Evolutionary conservation across 1,284 basidiomycete species (phyloP), one percentile per base, ranked within the genome.

Genomic region (Tremellales sp.): DNA sequence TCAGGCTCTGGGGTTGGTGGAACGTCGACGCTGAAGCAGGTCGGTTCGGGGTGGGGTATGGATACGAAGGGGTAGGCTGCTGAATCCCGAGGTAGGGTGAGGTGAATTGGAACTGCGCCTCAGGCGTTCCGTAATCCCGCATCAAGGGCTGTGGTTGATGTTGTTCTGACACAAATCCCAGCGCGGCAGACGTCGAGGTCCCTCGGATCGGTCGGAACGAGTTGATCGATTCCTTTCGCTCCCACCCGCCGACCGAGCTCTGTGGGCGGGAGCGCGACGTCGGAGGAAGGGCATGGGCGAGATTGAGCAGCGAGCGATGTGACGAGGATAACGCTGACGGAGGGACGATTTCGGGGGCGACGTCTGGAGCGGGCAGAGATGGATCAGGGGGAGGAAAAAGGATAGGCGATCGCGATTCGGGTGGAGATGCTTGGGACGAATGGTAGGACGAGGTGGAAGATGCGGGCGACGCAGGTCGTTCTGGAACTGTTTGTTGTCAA

Each of bases 21-120:
- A 66, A 74, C 10, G 74, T 74, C 14, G 75, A 75, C 2, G 69
- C 56, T 2, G 73, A 66, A 0, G 62, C 56, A 46, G 52, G 69
- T 47, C 42, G 65, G 60, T 45, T 63, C 16, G 10, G 10, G 63
- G 29, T 58, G 65, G 31, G 77, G 72, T 25, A 77, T 70, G 74
- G 50, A 68, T 65, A 43, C 71, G 68, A 16, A 68, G 51, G 26
- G 56, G 55, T 29, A 10, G 48, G 53, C 3, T 56, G 55, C 25
- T 49, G 31, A 5, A 59, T 39, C 4, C 51, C 56, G 9, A 56
- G 32, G 35, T 57, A 56, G 19, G 58, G 48, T 28, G 58, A 50
- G 9, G 27, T 19, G 10, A 7, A n/a, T 12, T 28, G 41, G 8
- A 32, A 27, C 19, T 49, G 37, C 5, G 55, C 45, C 16, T 64